Evolutionary conservation across 495 filamentous ascomycete species (phyloP), one percentile per base, ranked within the genome.

Genomic region (Bacidia rubella): DNA sequence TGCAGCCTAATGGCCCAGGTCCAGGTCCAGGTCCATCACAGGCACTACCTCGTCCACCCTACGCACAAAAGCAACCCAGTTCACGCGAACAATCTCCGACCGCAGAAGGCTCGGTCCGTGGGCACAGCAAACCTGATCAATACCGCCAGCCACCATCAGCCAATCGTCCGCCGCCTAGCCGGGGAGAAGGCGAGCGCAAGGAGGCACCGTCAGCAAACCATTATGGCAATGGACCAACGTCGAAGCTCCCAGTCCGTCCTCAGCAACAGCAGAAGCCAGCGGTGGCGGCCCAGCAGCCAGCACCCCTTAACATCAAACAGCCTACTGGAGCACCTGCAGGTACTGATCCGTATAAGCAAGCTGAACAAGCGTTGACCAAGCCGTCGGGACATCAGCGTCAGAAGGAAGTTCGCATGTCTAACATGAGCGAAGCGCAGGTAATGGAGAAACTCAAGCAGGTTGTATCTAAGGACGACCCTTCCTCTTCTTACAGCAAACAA

Each of bases 321-420:
- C 65, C 71, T 0, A 73, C 72, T 11, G 74, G 73, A 15, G 61
- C 70, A 26, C 64, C 68, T 23, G 58, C 59, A n/a, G 59, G 52
- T 40, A 62, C 65, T 23, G 81, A 86, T 67, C 73, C 79, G 15
- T 74, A 88, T 53, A 85, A 87, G 65, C 82, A 87, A 59, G 85
- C 88, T 22, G 87, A 94, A 66, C 78, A 80, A 40, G 85, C 86
- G 7, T 71, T 93, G 56, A 83, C 84, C 0, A 90, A 92, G 72
- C 73, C 78, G 39, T 63, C 78, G 5, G 65, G 81, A 17, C 71
- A 74, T 52, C 75, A 86, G 46, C 81, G 85, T 40, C 80, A 92
- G 67, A 89, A 92, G 70, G 92, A 86, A 60, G 81, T 90, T 42
- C 87, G 92, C 57, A 96, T 98, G 85, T 96, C 90, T 47, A 87